Percentiles rank a stretch among this genome's conserved stretches.
phyloP scores from a whole-genome alignment of 208 protist genomes.

The Crithidia expoeki region DNA sequence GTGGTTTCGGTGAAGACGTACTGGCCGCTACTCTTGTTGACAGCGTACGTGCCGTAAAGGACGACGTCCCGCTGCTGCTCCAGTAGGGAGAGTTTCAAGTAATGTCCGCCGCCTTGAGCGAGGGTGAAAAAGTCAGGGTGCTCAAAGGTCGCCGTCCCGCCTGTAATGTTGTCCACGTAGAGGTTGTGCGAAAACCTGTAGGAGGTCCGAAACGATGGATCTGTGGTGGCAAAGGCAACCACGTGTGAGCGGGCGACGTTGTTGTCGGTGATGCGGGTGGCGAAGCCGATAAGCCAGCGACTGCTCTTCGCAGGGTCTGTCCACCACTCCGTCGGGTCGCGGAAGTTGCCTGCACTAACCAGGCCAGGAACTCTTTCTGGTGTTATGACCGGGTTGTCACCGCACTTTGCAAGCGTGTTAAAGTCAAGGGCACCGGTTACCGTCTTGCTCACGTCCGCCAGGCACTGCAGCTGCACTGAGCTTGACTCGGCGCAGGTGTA shows the following conservation, averaged over 20 bases:
- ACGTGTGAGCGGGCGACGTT: slow-evolving; percentile 43
- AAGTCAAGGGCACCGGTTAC: slow-evolving; percentile 12
- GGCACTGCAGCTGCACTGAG: slow-evolving; percentile 45
- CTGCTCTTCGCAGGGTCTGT: slow-evolving; percentile 30
- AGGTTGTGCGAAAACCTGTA: slow-evolving; percentile 51
- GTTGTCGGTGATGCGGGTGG: slow-evolving; percentile 33
- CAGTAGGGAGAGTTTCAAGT: slow-evolving; percentile 49
- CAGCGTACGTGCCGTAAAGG: slow-evolving; percentile 36
- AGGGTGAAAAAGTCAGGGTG: slow-evolving; percentile 53
- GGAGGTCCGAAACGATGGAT: slow-evolving; percentile 43
- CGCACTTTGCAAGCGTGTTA: slow-evolving; percentile 35
- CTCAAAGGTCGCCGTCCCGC: slow-evolving; percentile 41
- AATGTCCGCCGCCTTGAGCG: slow-evolving; percentile 11
- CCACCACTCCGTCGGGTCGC: slow-evolving; percentile 53
- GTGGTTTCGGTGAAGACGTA: slow-evolving; percentile 37
- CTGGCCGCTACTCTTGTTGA: slow-evolving; percentile 11
- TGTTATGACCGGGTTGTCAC: slow-evolving; percentile 35
- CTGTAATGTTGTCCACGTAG: slow-evolving; percentile 30
- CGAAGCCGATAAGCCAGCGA: slow-evolving; percentile 50
- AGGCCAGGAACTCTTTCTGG: slow-evolving; percentile 38
- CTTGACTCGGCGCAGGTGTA: slow-evolving; percentile 48
- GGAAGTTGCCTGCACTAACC: slow-evolving; percentile 36
- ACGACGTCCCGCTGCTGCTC: slow-evolving; percentile 37
- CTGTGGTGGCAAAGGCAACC: slow-evolving; percentile 45
- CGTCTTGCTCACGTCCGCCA: slow-evolving; percentile 36